Evolutionary conservation across 2,329 filamentous ascomycete genomes (phyloP).

Genomic region (Fusarium fujikuroi): DNA sequence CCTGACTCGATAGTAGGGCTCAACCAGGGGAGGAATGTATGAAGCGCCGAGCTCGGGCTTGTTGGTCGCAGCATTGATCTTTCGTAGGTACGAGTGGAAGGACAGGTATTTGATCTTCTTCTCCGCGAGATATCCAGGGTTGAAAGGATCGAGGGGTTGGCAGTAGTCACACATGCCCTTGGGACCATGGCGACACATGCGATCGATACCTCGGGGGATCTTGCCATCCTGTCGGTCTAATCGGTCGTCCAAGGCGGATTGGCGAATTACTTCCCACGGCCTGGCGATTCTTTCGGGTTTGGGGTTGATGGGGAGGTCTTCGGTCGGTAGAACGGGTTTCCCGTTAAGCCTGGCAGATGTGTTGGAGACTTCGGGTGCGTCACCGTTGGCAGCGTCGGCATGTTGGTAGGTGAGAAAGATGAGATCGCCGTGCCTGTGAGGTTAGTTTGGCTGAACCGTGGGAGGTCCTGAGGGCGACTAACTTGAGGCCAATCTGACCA

Average conservation of each 20-base stretch:
- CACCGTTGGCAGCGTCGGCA: constrained; percentile 53
- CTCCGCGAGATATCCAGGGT: constrained; percentile 86
- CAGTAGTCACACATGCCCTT: constrained; percentile 99
- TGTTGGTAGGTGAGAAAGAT: constrained; percentile 86
- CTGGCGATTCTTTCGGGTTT: constrained; percentile 68
- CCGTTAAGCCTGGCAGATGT: constrained; percentile 80
- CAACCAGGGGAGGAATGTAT: constrained; percentile 93
- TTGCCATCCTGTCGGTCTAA: constrained; percentile 92
- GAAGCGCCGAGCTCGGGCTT: constrained; percentile 93
- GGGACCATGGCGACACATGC: constrained; percentile 94
- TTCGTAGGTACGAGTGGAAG: constrained; percentile 93
- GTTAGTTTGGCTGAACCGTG: constrained; percentile 4
- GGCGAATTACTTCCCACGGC: constrained; percentile 86
- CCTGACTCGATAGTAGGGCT: constrained; percentile 91
- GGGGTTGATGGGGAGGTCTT: constrained; percentile 73
- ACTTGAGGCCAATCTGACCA: constrained; percentile 70
- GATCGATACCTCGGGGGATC: constrained; percentile 80
- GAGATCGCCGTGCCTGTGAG: constrained; percentile 80
- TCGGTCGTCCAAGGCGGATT: constrained; percentile 86
- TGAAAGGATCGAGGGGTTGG: constrained; percentile 95
- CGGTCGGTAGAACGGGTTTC: constrained; percentile 74
- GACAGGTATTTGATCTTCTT: constrained; percentile 99
- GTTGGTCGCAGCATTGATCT: constrained; percentile 96
- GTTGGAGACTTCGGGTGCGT: constrained; percentile 46
- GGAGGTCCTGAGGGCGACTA: constrained; percentile 36